These are phyloP conservation scores for Cyclocybe cylindracea DNA, from an alignment of 768 basidiomycete species.

Conservation along the genomic window DNA sequence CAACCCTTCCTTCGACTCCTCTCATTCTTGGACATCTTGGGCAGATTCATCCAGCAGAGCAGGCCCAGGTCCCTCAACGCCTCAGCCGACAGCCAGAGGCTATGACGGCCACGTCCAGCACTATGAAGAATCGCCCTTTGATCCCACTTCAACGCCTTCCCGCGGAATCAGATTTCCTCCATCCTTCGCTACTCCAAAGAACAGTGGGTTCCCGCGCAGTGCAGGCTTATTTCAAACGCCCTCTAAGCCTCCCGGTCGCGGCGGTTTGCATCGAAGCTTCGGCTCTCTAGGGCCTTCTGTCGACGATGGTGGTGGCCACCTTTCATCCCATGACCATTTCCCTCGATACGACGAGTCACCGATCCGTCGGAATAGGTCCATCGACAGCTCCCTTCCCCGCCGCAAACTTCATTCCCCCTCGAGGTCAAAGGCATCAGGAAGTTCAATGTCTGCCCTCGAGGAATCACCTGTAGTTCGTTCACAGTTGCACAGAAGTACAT, in stretches of 20 bases:
- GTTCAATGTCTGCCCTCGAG: constrained; percentile 23
- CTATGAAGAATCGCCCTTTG: constrained; percentile 63
- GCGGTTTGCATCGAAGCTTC: neutral
- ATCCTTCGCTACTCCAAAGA: constrained; percentile 67
- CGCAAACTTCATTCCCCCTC: constrained; percentile 34
- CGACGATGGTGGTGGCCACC: constrained; percentile 18
- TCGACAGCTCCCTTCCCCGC: constrained; percentile 31
- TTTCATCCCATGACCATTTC: constrained; percentile 20
- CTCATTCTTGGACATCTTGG: constrained; percentile 44
- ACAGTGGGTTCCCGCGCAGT: constrained; percentile 45
- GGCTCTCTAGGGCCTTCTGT: constrained; percentile 16
- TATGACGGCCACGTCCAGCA: constrained; percentile 30
- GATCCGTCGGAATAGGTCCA: constrained; percentile 42
- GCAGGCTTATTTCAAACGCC: constrained; percentile 57
- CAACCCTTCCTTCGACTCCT: constrained; percentile 28
- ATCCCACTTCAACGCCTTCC: constrained; percentile 82
- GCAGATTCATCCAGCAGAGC: constrained; percentile 44
- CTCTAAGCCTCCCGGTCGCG: constrained; percentile 35
- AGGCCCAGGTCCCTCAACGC: constrained; percentile 53
- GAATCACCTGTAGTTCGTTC: constrained; percentile 33
- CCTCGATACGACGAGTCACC: constrained; percentile 53
- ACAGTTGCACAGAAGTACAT: neutral
- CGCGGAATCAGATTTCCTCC: constrained; percentile 65
- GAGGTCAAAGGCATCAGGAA: constrained; percentile 15
- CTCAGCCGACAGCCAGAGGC: constrained; percentile 43